phyloP scores from a whole-genome alignment of 495 filamentous ascomycete species.

The Pseudomonodictys pantanalensis region DNA sequence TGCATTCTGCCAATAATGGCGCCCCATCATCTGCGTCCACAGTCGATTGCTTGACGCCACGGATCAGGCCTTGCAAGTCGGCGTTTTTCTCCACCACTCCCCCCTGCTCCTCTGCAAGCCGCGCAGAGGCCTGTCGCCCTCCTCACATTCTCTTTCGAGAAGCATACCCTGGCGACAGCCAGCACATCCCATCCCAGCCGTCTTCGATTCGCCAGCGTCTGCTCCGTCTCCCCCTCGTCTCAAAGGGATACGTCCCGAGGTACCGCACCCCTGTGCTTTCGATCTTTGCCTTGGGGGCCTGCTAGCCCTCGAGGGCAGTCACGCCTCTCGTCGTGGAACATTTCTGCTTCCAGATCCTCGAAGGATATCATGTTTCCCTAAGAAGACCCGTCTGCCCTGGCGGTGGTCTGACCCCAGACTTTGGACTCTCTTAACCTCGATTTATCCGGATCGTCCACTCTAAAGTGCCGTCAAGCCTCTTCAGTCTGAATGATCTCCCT shows the following conservation, averaged over 20 bases:
- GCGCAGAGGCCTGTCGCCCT: slow-evolving; percentile 22
- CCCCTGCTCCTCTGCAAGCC: slow-evolving; percentile 26
- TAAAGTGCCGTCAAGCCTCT: slow-evolving; percentile 37
- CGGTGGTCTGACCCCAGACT: slow-evolving; percentile 34
- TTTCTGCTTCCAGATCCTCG: slow-evolving; percentile 35
- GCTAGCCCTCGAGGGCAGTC: slow-evolving; percentile 32
- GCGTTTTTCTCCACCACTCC: slow-evolving; percentile 33
- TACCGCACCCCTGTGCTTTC: slow-evolving; percentile 36
- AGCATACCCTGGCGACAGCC: slow-evolving; percentile 25
- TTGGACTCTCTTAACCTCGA: slow-evolving; percentile 29
- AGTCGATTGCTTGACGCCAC: slow-evolving; percentile 32
- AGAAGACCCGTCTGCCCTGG: slow-evolving; percentile 29
- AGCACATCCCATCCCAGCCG: slow-evolving; percentile 26
- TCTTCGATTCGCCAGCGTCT: slow-evolving; percentile 27
- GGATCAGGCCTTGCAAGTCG: slow-evolving; percentile 33
- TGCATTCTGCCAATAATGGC: slow-evolving; percentile 32
- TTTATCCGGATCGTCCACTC: slow-evolving; percentile 36
- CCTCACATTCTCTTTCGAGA: slow-evolving; percentile 36
- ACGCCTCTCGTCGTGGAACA: slow-evolving; percentile 37
- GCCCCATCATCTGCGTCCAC: slow-evolving; percentile 28
- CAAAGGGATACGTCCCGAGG: slow-evolving; percentile 36
- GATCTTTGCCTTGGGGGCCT: slow-evolving; percentile 29
- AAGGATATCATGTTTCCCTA: slow-evolving; percentile 35
- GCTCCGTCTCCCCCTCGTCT: slow-evolving; percentile 17
- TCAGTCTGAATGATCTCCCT: slow-evolving; percentile 34